Percentiles rank a stretch among this genome's conserved stretches.
phyloP scores from a whole-genome alignment of 768 basidiomycete species.

The Imleria badia region DNA sequence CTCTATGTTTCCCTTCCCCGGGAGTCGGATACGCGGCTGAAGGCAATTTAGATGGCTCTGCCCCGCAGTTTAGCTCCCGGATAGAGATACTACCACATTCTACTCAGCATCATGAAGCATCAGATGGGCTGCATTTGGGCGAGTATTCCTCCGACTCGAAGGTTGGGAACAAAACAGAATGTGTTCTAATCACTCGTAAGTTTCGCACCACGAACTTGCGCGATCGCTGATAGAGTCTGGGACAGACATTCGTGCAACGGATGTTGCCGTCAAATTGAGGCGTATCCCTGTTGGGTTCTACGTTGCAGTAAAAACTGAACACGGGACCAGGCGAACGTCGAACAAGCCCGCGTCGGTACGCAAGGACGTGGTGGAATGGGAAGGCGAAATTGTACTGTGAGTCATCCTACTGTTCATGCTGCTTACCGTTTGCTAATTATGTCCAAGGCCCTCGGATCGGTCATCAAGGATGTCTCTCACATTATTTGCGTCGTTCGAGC shows the following conservation, averaged over 20 bases:
- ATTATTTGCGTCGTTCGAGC: slow-evolving; percentile 6
- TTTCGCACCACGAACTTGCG: too few relatives aligned
- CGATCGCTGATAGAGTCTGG: too few relatives aligned
- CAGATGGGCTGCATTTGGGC: too few relatives aligned
- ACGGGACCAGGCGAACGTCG: neutral
- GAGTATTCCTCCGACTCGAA: too few relatives aligned
- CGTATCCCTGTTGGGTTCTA: neutral
- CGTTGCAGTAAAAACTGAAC: neutral
- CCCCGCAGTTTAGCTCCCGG: too few relatives aligned
- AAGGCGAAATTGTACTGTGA: neutral
- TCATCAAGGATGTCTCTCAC: neutral
- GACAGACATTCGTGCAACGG: neutral
- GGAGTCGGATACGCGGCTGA: too few relatives aligned
- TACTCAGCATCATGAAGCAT: too few relatives aligned
- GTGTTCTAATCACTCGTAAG: neutral
- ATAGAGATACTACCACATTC: too few relatives aligned
- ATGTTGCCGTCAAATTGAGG: neutral
- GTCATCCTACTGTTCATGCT: neutral
- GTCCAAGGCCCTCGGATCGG: neutral
- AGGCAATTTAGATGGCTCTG: too few relatives aligned
- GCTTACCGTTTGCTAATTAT: neutral
- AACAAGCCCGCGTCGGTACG: neutral
- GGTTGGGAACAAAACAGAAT: neutral
- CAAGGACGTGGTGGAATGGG: neutral
- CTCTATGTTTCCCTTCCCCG: too few relatives aligned